phyloP scores from a whole-genome alignment of 139 green algal genomes.

The Ettlia oleoabundans region DNA sequence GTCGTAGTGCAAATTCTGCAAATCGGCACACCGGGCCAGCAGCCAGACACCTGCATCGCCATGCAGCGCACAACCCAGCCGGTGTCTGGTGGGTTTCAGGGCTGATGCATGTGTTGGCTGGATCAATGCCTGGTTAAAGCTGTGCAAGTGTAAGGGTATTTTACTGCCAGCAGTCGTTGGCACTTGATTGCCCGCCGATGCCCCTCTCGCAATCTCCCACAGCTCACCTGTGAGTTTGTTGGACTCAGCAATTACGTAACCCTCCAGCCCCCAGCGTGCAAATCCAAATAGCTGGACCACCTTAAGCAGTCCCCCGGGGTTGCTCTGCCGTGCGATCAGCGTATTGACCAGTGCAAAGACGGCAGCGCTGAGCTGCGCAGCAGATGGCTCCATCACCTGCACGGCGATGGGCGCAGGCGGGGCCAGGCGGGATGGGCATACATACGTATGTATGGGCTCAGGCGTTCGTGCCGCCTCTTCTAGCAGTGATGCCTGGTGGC shows the following conservation, averaged over 20 bases:
- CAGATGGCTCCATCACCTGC: conserved; percentile 55
- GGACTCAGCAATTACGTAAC: conserved; percentile 55
- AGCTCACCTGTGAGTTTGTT: conserved; percentile 49
- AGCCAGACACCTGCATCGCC: conserved; percentile 65
- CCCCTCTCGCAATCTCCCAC: neutral
- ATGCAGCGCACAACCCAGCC: no score
- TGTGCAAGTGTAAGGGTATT: no score
- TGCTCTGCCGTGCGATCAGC: conserved; percentile 52
- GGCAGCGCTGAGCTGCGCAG: conserved; percentile 57
- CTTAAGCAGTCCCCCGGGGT: conserved; percentile 21
- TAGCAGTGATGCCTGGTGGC: no score
- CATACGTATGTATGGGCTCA: no score
- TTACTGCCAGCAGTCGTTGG: neutral
- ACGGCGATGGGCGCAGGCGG: no score
- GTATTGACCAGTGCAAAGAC: conserved; percentile 58
- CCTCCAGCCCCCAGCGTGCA: conserved; percentile 64
- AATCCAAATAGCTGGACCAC: conserved; percentile 51
- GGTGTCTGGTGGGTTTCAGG: no score
- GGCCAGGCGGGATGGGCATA: no score
- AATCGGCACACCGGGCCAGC: conserved; percentile 65
- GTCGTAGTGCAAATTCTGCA: conserved; percentile 51
- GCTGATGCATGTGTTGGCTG: no score
- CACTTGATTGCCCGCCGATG: no score
- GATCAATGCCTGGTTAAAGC: no score
- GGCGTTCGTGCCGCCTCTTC: no score